A percentile compares a stretch with the other conserved stretches of the same genome.
These are phyloP conservation scores for Acer negundo DNA, from an alignment of 345 rosid genomes.

Conservation along the genomic window DNA sequence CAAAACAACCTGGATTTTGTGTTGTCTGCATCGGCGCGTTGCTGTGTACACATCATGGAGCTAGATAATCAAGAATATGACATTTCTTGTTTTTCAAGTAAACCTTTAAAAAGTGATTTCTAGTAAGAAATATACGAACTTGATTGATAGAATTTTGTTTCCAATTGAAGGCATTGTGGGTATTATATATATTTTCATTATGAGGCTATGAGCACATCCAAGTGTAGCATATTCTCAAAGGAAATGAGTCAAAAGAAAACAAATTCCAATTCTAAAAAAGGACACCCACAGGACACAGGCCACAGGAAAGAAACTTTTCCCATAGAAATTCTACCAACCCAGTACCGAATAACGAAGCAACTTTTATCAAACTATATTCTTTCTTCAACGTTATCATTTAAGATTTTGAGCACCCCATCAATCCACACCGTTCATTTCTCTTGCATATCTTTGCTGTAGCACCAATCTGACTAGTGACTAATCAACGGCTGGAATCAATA, in stretches of 20 bases:
- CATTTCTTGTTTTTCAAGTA: too few species aligned
- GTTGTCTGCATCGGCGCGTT: too few species aligned
- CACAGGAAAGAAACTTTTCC: too few species aligned
- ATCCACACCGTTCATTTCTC: not conserved
- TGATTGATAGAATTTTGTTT: too few species aligned
- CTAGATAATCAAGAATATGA: not conserved
- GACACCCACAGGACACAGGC: too few species aligned
- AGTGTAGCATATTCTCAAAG: not conserved
- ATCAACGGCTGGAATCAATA: not conserved
- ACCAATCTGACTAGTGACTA: not conserved
- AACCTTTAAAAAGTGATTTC: too few species aligned
- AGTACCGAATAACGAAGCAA: not conserved
- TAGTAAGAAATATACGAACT: too few species aligned
- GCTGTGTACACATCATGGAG: too few species aligned
- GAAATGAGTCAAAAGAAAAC: not conserved
- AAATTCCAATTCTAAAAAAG: not conserved
- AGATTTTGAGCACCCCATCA: not conserved
- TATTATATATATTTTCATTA: not conserved
- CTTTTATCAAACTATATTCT: not conserved
- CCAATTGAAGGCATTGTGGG: not conserved
- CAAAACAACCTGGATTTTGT: conserved; percentile 7
- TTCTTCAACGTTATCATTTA: not conserved
- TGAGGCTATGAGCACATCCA: not conserved
- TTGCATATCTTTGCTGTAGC: not conserved
- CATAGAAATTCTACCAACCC: not conserved